Evolutionary conservation across 176 grass and related monocot species (phyloP), one percentile per base, ranked within the genome.

Genomic region (Eragrostis curvula): DNA sequence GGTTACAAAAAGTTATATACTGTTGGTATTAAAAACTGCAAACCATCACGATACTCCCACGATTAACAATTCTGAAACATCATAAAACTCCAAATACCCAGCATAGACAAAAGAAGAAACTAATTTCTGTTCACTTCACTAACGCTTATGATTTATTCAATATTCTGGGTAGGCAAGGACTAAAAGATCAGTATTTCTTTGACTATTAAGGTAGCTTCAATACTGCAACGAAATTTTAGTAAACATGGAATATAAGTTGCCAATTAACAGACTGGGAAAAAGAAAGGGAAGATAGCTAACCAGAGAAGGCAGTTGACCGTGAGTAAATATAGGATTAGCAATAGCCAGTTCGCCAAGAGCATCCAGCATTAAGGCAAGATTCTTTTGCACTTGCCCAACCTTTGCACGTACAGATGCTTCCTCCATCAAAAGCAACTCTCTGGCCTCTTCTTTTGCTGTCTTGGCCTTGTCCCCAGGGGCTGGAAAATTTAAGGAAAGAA

Each of bases 371-470:
- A 95, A 84, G 66, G 88, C 73, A 18, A 98, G 85, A 88, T 93
- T 93, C 87, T 81, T 89, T 83, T 98, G 92, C 60, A 98, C 89
- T 77, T 90, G 75, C 52, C 79, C 78, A 84, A 98, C 88, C 82
- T 87, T 93, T 72, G 79, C 80, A 88, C 90, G 88, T 42, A 90
- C 48, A 86, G 87, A 87, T 86, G 90, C 85, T 93, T 98, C 96
- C 79, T 98, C 90, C 53, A 86, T 95, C 82, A 98, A 68, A 63
- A 93, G 82, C 61, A 91, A 82, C 57, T 95, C 96, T 50, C 92
- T 92, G 8, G 96, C 96, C 87, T 98, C 92, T 84, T 98, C 96
- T 91, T 98, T 98, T 47, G 96, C 92, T 41, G 88, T 91, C 87
- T 98, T 98, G 30, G 71, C 79, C 89, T 98, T 98, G 48, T 98